Percentiles rank a stretch among this genome's conserved stretches.
Conservation (phyloP, 2,329 filamentous ascomycete species). For the Didymella arachidicola region DNA sequence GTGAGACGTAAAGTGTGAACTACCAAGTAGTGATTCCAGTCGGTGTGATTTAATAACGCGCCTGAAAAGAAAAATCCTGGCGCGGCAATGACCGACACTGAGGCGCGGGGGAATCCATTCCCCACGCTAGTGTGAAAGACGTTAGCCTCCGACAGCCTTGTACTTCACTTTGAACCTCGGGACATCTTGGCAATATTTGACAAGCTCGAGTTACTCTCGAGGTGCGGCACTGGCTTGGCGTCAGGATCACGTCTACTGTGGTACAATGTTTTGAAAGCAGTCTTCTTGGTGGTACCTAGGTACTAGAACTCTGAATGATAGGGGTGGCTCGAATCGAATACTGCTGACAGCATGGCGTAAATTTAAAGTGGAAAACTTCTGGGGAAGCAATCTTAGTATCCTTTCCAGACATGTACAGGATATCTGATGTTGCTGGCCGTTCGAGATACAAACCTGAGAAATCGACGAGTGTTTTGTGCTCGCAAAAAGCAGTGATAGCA, state of each 20-base stretch:
- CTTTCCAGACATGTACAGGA: background rate
- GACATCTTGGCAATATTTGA: background rate
- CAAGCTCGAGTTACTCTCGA: background rate
- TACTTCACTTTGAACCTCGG: background rate
- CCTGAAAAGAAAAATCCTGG: constrained; percentile 16
- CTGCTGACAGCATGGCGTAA: background rate
- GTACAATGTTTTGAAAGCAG: no score
- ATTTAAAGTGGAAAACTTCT: background rate
- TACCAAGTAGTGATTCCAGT: constrained; percentile 5
- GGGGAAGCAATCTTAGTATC: background rate
- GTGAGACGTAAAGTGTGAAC: constrained; percentile 9
- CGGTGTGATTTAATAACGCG: constrained; percentile 14
- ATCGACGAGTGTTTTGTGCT: background rate
- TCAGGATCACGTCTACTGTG: background rate
- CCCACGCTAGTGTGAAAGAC: constrained; percentile 16
- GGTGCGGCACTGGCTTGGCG: background rate
- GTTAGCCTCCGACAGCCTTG: constrained; percentile 9
- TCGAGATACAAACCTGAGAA: background rate
- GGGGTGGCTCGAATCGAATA: background rate
- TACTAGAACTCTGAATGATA: background rate
- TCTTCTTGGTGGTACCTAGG: no score
- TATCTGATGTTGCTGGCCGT: background rate
- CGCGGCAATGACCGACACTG: constrained; percentile 18
- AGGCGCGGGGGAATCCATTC: constrained; percentile 14
- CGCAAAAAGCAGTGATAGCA: background rate